Evolutionary conservation across 768 basidiomycete species (phyloP), one percentile per base, ranked within the genome.

Genomic region (Dendrothele bispora): DNA sequence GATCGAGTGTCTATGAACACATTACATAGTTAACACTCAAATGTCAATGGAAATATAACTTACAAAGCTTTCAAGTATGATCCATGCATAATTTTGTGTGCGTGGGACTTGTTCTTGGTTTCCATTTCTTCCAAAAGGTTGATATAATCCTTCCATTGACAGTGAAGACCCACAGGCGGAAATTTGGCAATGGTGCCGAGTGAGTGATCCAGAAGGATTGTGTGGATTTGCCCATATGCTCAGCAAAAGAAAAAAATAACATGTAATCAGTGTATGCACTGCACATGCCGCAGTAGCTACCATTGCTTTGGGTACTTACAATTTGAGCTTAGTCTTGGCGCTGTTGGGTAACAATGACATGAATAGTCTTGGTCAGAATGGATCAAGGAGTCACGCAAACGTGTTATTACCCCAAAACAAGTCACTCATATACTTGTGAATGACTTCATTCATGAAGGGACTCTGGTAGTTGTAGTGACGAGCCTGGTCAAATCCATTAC

Each of bases 1-100:
- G 22, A 44, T 7, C 5, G 30, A 15, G n/a, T 44, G 4, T 3
- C 43, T 44, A 35, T n/a, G 10, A 28, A 20, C 10, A 6, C 25
- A 6, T 18, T 28, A 14, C 17, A 11, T 11, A n/a, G 29, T n/a
- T n/a, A n/a, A 14, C 4, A 3, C 4, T 18, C 29, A 21, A 24
- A 32, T 29, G 24, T 21, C 21, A 17, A 17, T 7, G 5, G 4
- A 17, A 5, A 3, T 7, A 44, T 3, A 3, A 30, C 43, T n/a
- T 15, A 44, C 43, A 22, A 44, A 18, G 43, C 29, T 22, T 35
- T 44, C n/a, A 34, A 7, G 35, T 44, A 44, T 4, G 35, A 18
- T 14, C 18, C 32, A 30, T 44, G 43, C 4, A 35, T 26, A 17
- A 22, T 29, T 11, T 7, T 35, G 18, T 44, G 43, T 14, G 30